Evolutionary conservation across 2,329 filamentous ascomycete genomes (phyloP), one percentile per base, ranked within the genome.

Genomic region (Aspergillus sp.): DNA sequence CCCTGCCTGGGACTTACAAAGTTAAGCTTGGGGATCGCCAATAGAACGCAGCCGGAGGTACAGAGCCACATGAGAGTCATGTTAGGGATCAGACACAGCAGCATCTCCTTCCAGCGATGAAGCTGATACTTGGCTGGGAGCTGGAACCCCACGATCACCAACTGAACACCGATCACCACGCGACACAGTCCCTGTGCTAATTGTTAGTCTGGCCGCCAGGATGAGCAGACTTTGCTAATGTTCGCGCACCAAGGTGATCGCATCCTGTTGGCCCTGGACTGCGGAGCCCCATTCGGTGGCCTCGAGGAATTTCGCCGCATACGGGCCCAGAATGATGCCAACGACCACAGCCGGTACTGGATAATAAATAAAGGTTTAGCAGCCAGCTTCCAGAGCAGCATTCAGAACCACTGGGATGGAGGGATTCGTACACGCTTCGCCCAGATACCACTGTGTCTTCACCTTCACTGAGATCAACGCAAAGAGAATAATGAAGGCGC

Each of bases 11-110:
- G 23, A 54, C 56, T 6, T 62, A 75, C 70, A 12, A 85, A 72
- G 0, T 80, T 79, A 8, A 86, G 56, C 21, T 83, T 80, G 0
- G 84, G 84, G 2, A 86, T 74, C 6, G 80, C 81, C 6, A 81
- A 73, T 27, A 84, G 68, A 40, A 87, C 77, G 60, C 84, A 86
- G 2, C 78, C 73, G 0, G 82, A 82, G 0, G 84, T 86, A 61
- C 74, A 78, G 4, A 87, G 68, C 85, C 85, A 87, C 80, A 85
- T 85, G 49, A 85, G 70, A 0, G 83, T 82, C 84, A 86, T 87
- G 61, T 86, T 75, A 2, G 84, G 84, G 6, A 87, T 63, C 4
- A 87, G 73, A 45, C 79, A 82, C 7, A 86, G 75, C 7, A 77
- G 68, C 70, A 87, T 78, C 56, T 85, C 82, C 55, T 79, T 81